These are phyloP conservation scores for Colletotrichum scovillei DNA, from an alignment of 2,329 filamentous ascomycete genomes.

Conservation along the genomic window DNA sequence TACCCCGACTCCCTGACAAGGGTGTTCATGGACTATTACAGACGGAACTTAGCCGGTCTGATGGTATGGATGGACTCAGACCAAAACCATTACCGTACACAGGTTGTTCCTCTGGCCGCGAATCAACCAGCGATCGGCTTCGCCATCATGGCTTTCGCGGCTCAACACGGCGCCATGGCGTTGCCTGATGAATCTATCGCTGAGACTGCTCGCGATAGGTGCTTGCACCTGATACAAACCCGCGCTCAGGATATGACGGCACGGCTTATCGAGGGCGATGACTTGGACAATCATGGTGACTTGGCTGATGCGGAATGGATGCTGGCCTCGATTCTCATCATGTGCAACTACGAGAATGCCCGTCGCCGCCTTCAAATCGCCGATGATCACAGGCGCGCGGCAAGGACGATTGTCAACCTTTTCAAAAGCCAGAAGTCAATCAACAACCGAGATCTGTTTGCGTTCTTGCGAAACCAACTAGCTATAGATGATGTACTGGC, in stretches of 20 bases:
- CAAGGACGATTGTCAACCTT: slow-evolving; percentile 43
- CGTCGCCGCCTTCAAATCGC: slow-evolving; percentile 41
- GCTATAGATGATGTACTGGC: neutral
- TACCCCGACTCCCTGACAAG: neutral
- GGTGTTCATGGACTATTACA: neutral
- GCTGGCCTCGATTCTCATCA: slow-evolving; percentile 43
- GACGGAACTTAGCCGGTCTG: neutral
- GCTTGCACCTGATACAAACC: neutral
- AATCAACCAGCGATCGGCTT: neutral
- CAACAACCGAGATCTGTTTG: neutral
- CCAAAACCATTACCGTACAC: neutral
- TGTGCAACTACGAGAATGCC: slow-evolving; percentile 45
- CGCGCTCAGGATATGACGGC: slow-evolving; percentile 39
- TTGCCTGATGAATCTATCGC: neutral
- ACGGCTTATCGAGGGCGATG: slow-evolving; percentile 37
- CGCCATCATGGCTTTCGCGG: neutral
- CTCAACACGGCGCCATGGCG: neutral
- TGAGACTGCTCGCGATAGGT: neutral
- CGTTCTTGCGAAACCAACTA: neutral
- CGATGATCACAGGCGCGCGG: slow-evolving; percentile 43
- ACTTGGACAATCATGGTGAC: slow-evolving; percentile 39
- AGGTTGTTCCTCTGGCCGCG: neutral
- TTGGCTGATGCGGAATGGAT: slow-evolving; percentile 44
- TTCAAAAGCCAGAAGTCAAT: slow-evolving; percentile 32
- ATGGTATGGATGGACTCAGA: neutral